Evolutionary conservation across 75 land plant genomes (phyloP).

Genomic region (Sequoiadendron giganteum): DNA sequence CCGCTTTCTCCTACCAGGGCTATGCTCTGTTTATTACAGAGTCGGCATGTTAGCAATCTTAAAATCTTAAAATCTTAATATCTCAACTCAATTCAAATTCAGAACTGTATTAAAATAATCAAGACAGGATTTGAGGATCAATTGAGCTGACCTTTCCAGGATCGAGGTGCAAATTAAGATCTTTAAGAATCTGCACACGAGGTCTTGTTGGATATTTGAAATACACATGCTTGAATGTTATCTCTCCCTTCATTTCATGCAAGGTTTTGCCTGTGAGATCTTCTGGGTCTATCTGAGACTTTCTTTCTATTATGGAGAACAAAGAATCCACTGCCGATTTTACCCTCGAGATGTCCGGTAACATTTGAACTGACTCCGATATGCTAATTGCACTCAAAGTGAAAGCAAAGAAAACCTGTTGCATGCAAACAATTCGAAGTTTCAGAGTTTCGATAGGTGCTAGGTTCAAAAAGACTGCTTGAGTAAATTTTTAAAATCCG

Average conservation of each 20-base stretch:
- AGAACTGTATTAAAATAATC: not conserved
- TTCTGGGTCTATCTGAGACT: slow-evolving; percentile 37
- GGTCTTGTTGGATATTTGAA: slow-evolving; percentile 50
- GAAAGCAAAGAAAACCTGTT: slow-evolving; percentile 49
- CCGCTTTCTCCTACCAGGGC: slow-evolving; percentile 22
- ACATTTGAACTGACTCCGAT: slow-evolving; percentile 31
- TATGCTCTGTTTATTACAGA: not conserved
- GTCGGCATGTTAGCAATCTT: not conserved
- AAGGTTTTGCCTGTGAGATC: slow-evolving; percentile 14
- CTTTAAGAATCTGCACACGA: slow-evolving; percentile 25
- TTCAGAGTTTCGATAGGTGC: not conserved
- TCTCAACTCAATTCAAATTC: not conserved
- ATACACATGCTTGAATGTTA: slow-evolving; percentile 35
- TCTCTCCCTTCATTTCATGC: slow-evolving; percentile 21
- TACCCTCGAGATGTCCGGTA: slow-evolving; percentile 38
- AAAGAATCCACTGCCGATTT: slow-evolving; percentile 35
- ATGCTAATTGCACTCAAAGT: slow-evolving; percentile 35
- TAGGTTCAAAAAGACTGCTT: too few species aligned
- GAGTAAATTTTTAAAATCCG: too few species aligned
- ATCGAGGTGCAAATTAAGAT: slow-evolving; percentile 22
- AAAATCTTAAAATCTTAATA: not conserved
- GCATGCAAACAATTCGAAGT: not conserved
- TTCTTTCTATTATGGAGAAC: slow-evolving; percentile 37
- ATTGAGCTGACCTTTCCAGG: slow-evolving; percentile 36
- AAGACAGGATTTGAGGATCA: not conserved